Percentiles rank a stretch among this genome's conserved stretches.
Conservation (phyloP, 352 stramenopile genomes). For the Globisporangium splendens region DNA sequence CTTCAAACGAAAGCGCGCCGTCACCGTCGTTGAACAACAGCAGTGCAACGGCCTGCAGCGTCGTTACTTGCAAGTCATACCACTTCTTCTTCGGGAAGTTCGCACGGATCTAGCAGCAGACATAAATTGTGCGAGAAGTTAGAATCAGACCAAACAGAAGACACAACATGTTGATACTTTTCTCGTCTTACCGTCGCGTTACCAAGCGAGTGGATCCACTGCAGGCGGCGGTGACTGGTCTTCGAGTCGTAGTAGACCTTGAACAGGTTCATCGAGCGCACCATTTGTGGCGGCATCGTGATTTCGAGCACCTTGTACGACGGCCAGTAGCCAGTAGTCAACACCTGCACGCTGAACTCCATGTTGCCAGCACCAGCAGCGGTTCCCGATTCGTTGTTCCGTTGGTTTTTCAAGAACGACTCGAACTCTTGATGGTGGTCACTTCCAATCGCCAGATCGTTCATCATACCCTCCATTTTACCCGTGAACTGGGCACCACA, state of each 20-base stretch:
- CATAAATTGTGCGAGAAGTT: not conserved
- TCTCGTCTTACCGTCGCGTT: slow-evolving; percentile 88
- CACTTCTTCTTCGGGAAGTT: slow-evolving; percentile 87
- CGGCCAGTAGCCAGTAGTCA: slow-evolving; percentile 99
- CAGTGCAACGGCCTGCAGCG: slow-evolving; percentile 95
- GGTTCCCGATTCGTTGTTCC: slow-evolving; percentile 46
- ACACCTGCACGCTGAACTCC: slow-evolving; percentile 96
- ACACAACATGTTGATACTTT: too few relatives aligned
- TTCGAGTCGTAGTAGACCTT: slow-evolving; percentile 94
- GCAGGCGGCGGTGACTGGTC: slow-evolving; percentile 93
- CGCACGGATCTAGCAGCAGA: slow-evolving; percentile 42
- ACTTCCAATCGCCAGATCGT: slow-evolving; percentile 96
- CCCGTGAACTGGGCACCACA: slow-evolving; percentile 99
- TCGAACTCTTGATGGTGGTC: slow-evolving; percentile 98
- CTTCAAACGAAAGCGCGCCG: slow-evolving; percentile 85
- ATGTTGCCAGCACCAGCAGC: slow-evolving; percentile 49
- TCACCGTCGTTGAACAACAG: slow-evolving; percentile 93
- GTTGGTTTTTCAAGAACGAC: slow-evolving; percentile 84
- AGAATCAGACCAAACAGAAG: not conserved
- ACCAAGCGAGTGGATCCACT: slow-evolving; percentile 96
- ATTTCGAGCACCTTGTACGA: slow-evolving; percentile 97
- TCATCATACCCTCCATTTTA: slow-evolving; percentile 99
- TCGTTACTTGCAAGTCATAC: slow-evolving; percentile 98
- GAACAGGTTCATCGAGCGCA: slow-evolving; percentile 96
- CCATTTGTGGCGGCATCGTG: slow-evolving; percentile 91